phyloP scores from a whole-genome alignment of 345 rosid genomes.

The Dipteronia dyeriana region DNA sequence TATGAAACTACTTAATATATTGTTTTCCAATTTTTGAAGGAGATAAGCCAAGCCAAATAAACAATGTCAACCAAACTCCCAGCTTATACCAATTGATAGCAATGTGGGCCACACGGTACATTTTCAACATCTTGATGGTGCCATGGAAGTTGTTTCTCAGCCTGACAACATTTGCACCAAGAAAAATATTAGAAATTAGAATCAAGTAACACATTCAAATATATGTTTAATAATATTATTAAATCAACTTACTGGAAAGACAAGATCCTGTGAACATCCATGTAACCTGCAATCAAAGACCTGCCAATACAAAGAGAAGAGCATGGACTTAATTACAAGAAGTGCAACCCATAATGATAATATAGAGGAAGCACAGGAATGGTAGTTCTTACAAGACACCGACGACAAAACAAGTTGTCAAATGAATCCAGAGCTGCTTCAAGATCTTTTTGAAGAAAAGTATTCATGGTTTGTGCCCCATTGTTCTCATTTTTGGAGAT shows the following conservation, averaged over 20 bases:
- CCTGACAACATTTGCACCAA: constrained; percentile 43
- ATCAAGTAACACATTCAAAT: constrained; percentile 18
- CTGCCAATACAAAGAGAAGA: constrained; percentile 45
- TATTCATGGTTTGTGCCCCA: constrained; percentile 54
- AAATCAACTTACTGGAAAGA: constrained; percentile 79
- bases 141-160: constrained; percentile 81
- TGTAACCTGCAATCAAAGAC: constrained; percentile 98
- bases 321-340: background rate
- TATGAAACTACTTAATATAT: constrained; percentile 18
- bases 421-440: constrained; percentile 99
- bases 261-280: constrained; percentile 98
- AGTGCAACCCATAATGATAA: constrained; percentile 12
- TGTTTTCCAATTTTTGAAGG: constrained; percentile 14
- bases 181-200: constrained; percentile 31
- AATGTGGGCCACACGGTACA: constrained; percentile 74
- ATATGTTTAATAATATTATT: constrained; percentile 25
- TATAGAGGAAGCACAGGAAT: constrained; percentile 10
- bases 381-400: constrained; percentile 82
- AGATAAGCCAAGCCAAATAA: constrained; percentile 16
- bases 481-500: constrained; percentile 48
- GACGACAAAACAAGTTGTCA: constrained; percentile 94
- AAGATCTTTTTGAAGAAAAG: constrained; percentile 81
- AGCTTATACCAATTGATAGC: constrained; percentile 66
- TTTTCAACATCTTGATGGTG: constrained; percentile 60
- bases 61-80: constrained; percentile 10